Base-by-base conservation (phyloP, 352 stramenopile species). In the Pythium graminicola region DNA sequence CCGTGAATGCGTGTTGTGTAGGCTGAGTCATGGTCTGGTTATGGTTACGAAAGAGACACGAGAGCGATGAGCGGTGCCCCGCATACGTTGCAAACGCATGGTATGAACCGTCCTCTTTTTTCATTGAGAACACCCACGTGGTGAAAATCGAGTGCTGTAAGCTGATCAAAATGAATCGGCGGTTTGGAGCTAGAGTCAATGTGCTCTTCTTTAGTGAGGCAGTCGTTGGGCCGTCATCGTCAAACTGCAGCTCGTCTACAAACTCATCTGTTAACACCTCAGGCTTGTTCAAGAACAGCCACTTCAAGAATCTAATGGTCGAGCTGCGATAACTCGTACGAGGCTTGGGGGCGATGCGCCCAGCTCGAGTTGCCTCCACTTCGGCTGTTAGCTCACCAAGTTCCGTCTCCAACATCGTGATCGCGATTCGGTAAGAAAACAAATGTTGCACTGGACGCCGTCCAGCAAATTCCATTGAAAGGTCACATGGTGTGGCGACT, bases 51-150 rank as follows among this genome's bases (percentile, higher is more conserved):
- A 24, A 53, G 7, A 53, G 10, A 53, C 45, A 53, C 13, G 45
- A 41, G n/a, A 53, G 31, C 14, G 45, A 29, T 17, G 45, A 53
- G 5, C 45, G 45, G n/a, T 53, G 19, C 2, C 45, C 45, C 33
- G 19, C 45, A 20, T 53, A 53, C 6, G 45, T 43, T 6, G 45
- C 16, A 40, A 53, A 43, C 9, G 45, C 45, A 13, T 53, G 31
- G 20, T 53, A 53, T 6, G 26, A 27, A 13, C 45, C 45, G 31
- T 53, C 31, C 6, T 29, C 29, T n/a, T 53, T 53, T 31, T 43
- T 53, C 29, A 53, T 43, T 9, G 32, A 53, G 10, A 53, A 32
- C 11, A 53, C 32, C 45, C 45, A 53, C n/a, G 45, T 53, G 13
- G 23, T 53, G n/a, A 10, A 43, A 53, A 43, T 53, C 32, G 9